These are phyloP conservation scores for Cynanchum wilfordii DNA, from an alignment of 257 asterid species.

Conservation along the genomic window DNA sequence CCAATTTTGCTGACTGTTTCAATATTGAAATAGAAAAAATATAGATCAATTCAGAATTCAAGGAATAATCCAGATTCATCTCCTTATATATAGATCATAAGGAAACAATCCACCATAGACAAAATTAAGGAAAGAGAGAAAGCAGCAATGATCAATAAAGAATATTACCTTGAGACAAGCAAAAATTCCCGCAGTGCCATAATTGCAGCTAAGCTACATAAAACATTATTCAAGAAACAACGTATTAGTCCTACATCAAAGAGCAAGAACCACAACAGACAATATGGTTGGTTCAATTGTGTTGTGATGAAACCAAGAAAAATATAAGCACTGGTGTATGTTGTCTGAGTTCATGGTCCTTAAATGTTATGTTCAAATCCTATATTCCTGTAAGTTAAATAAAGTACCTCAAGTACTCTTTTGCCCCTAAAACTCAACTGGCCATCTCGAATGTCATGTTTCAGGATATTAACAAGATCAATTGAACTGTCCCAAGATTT, in stretches of 20 bases:
- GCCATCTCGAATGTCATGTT: conserved; percentile 40
- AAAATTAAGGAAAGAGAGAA: not conserved
- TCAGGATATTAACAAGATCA: conserved; percentile 37
- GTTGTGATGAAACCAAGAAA: not conserved
- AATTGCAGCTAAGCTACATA: conserved; percentile 30
- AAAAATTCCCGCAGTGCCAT: conserved; percentile 33
- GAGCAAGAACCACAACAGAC: not conserved
- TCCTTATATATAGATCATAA: not conserved
- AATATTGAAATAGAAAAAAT: not conserved
- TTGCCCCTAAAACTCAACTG: conserved; percentile 36
- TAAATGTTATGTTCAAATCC: not conserved
- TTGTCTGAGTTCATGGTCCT: not conserved
- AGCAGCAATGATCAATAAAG: not conserved
- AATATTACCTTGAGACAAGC: conserved; percentile 35
- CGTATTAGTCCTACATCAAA: not conserved
- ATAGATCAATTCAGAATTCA: not conserved
- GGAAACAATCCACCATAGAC: not conserved
- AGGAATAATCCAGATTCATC: not conserved
- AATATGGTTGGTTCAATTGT: not conserved
- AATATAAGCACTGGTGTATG: not conserved
- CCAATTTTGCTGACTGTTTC: not conserved
- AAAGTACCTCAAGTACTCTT: conserved; percentile 33
- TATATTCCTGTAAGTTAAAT: not conserved
- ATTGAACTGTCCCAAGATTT: conserved; percentile 33
- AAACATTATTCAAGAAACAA: conserved; percentile 1